phyloP scores from a whole-genome alignment of 2,329 filamentous ascomycete species.

The Aotearoamyces nothofagi region DNA sequence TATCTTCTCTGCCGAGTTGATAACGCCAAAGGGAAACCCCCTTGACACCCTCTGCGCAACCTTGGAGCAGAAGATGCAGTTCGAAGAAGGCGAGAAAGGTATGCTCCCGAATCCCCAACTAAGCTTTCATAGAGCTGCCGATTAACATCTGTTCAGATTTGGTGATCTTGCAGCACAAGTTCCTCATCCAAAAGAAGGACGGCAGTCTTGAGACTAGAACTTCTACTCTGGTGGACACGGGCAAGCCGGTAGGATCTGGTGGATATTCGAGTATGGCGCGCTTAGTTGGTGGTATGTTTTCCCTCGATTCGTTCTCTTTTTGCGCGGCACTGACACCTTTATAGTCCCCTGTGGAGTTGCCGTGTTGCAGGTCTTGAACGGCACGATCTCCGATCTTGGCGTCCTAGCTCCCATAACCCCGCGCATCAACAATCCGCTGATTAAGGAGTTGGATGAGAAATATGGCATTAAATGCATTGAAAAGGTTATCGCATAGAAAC shows the following conservation, averaged over 20 bases:
- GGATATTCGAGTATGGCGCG: constrained; percentile 78
- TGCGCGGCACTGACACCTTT: too few species aligned
- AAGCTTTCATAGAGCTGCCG: too few species aligned
- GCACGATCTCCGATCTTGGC: constrained; percentile 56
- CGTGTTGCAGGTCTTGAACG: constrained; percentile 64
- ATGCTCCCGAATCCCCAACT: too few species aligned
- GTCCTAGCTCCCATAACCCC: constrained; percentile 63
- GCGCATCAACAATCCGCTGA: constrained; percentile 56
- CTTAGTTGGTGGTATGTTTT: constrained; percentile 44
- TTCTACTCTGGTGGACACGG: constrained; percentile 72
- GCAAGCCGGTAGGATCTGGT: constrained; percentile 38
- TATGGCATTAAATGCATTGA: constrained; percentile 34
- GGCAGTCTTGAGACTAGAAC: constrained; percentile 64
- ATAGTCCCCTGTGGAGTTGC: constrained; percentile 55
- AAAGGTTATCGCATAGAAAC: constrained; percentile 1
- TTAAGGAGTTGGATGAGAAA: constrained; percentile 65
- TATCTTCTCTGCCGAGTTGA: constrained; percentile 50
- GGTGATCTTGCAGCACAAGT: constrained; percentile 67
- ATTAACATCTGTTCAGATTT: too few species aligned
- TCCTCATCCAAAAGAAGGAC: constrained; percentile 71
- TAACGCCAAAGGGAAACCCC: constrained; percentile 60
- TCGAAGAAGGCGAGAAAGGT: constrained; percentile 63
- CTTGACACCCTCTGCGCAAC: constrained; percentile 84
- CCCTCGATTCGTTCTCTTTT: not conserved
- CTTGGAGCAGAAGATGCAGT: constrained; percentile 86